Evolutionary conservation across 2,329 filamentous ascomycete species (phyloP).

Genomic region (Aspergillus niger): DNA sequence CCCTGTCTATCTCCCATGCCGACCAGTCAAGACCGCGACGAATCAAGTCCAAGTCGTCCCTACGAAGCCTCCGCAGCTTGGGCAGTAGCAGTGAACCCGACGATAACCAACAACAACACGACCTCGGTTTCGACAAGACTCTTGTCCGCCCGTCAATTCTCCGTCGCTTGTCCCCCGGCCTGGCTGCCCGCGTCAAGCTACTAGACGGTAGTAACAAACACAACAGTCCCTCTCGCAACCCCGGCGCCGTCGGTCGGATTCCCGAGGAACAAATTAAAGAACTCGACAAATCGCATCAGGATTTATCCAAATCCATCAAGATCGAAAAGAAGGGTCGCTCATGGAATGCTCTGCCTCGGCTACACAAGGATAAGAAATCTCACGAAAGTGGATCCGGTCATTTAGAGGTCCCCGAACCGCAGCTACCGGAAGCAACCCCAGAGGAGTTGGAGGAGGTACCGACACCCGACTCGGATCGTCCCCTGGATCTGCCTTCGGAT

Average conservation of each 20-base stretch:
- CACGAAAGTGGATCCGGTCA: constrained; percentile 24
- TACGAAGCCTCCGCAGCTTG: constrained; percentile 38
- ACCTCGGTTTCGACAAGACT: constrained; percentile 29
- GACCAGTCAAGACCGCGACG: constrained; percentile 31
- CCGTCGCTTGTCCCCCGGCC: constrained; percentile 45
- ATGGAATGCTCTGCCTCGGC: constrained; percentile 34
- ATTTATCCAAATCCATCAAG: constrained; percentile 43
- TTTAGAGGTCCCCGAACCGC: constrained; percentile 24
- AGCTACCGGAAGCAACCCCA: constrained; percentile 1
- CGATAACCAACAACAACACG: constrained; percentile 25
- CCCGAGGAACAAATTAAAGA: constrained; percentile 45
- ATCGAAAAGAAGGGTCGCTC: constrained; percentile 40
- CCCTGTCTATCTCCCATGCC: constrained; percentile 33
- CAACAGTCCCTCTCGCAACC: constrained; percentile 24
- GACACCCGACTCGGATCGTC: background rate
- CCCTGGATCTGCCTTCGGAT: background rate
- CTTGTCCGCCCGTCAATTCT: constrained; percentile 39
- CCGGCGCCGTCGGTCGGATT: constrained; percentile 41
- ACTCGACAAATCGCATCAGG: constrained; percentile 42
- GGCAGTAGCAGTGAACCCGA: constrained; percentile 39
- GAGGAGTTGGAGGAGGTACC: constrained; percentile 1
- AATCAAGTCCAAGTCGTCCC: constrained; percentile 40
- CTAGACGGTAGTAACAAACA: constrained; percentile 41
- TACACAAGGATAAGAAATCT: constrained; percentile 14
- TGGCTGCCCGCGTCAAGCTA: constrained; percentile 46